Conservation (phyloP, 2,329 filamentous ascomycete species). For the Fusarium sp. region DNA sequence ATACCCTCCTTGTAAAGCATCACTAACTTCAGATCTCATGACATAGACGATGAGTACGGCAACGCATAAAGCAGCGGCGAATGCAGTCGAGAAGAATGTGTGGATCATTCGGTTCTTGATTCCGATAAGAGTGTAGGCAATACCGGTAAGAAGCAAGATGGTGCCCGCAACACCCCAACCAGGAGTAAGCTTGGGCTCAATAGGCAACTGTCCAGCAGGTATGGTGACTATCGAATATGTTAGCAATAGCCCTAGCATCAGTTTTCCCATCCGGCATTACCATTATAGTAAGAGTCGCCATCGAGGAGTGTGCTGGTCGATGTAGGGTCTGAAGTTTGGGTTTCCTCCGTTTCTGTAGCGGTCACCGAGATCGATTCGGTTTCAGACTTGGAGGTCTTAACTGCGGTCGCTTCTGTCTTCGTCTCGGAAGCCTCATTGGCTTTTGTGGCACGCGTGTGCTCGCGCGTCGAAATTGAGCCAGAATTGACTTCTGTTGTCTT, state of each 20-base stretch:
- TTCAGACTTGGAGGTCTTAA: slow-evolving; percentile 15
- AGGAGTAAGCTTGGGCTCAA: slow-evolving; percentile 83
- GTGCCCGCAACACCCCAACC: slow-evolving; percentile 85
- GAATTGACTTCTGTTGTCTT: slow-evolving; percentile 35
- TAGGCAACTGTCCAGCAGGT: slow-evolving; percentile 72
- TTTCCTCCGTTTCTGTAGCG: slow-evolving; percentile 32
- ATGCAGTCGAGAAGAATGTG: slow-evolving; percentile 84
- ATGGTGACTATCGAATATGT: slow-evolving; percentile 59
- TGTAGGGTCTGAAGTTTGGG: slow-evolving; percentile 30
- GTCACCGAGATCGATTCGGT: slow-evolving; percentile 29
- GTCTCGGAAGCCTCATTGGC: slow-evolving; percentile 29
- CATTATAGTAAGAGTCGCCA: slow-evolving; percentile 54
- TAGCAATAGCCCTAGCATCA: background rate
- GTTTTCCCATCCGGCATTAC: slow-evolving; percentile 45
- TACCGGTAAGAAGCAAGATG: slow-evolving; percentile 81
- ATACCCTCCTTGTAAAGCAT: slow-evolving; percentile 87
- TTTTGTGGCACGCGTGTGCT: slow-evolving; percentile 29
- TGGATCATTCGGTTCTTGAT: slow-evolving; percentile 87
- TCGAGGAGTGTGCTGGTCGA: slow-evolving; percentile 46
- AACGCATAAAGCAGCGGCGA: slow-evolving; percentile 79
- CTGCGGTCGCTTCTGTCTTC: slow-evolving; percentile 28
- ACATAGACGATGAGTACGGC: slow-evolving; percentile 90
- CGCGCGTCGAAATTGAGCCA: slow-evolving; percentile 19
- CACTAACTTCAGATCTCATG: slow-evolving; percentile 82
- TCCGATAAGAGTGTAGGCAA: slow-evolving; percentile 80